A percentile compares a stretch with the other conserved stretches of the same genome.
phyloP scores from a whole-genome alignment of 2,329 filamentous ascomycete genomes.

The Beauveria pseudobassiana region DNA sequence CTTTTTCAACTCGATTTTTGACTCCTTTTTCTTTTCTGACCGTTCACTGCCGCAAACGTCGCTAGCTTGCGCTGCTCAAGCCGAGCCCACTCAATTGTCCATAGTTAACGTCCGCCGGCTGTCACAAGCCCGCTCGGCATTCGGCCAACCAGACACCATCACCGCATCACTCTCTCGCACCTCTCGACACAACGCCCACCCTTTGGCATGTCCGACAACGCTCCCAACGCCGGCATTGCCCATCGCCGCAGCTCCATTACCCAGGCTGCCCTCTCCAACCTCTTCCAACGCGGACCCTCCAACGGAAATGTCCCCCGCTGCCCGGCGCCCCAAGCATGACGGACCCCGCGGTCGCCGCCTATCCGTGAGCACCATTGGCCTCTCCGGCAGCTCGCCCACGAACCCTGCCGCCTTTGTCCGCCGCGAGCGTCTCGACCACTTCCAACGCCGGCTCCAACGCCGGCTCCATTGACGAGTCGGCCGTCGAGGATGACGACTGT shows the following conservation, averaged over 20 bases:
- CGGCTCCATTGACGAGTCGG: constrained; percentile 64
- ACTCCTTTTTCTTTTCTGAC: background rate
- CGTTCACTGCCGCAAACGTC: constrained; percentile 4
- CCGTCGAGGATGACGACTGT: constrained; percentile 61
- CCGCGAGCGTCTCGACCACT: constrained; percentile 64
- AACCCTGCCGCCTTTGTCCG: constrained; percentile 45
- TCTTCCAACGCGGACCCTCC: constrained; percentile 52
- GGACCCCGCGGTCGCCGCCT: constrained; percentile 58
- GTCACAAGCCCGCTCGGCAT: constrained; percentile 1
- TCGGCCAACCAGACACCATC: background rate
- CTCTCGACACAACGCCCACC: constrained; percentile 16
- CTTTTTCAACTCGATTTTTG: background rate
- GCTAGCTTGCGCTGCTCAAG: background rate
- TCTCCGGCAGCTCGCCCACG: constrained; percentile 65
- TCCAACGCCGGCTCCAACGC: constrained; percentile 38
- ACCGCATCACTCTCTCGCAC: constrained; percentile 18
- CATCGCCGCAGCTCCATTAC: constrained; percentile 50
- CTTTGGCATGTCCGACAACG: constrained; percentile 27
- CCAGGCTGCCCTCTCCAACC: constrained; percentile 47
- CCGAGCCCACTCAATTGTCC: background rate
- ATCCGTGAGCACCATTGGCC: constrained; percentile 65
- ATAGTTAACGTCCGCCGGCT: background rate
- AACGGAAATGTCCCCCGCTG: constrained; percentile 33
- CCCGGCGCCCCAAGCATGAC: constrained; percentile 33
- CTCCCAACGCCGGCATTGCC: constrained; percentile 24